phyloP scores from a whole-genome alignment of 352 stramenopile species.

The Pythium guiyangense region DNA sequence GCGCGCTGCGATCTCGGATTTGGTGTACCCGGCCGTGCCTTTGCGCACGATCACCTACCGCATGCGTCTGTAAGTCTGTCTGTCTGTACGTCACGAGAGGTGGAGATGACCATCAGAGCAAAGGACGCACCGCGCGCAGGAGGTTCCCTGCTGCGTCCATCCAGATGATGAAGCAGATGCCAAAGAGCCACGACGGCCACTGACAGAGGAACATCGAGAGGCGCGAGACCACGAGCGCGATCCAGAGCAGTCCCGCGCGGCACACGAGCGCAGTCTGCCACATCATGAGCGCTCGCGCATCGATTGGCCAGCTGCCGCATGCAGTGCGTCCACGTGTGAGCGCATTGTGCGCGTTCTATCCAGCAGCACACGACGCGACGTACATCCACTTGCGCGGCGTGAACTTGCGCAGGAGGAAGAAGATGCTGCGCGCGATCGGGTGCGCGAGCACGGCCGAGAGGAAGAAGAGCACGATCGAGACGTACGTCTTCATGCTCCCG shows the following conservation, averaged over 20 bases:
- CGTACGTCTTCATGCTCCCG: conserved; percentile 50
- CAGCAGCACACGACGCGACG: no score
- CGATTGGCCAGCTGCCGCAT: conserved; percentile 56
- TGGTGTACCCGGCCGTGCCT: conserved; percentile 53
- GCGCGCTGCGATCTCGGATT: conserved; percentile 50
- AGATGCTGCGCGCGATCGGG: conserved; percentile 62
- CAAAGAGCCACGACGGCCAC: conserved; percentile 69
- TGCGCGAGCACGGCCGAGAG: conserved; percentile 66
- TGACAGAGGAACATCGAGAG: conserved; percentile 58
- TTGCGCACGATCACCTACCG: conserved; percentile 51
- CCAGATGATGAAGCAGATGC: conserved; percentile 71
- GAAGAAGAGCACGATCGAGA: conserved; percentile 74
- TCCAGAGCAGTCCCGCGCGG: conserved; percentile 63
- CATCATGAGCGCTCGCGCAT: conserved; percentile 59
- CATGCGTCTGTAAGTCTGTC: background rate
- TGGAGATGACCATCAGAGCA: no score
- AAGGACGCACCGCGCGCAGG: conserved; percentile 32
- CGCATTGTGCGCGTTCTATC: no score
- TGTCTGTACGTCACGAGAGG: no score
- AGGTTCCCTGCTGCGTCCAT: conserved; percentile 63
- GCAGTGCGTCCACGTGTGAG: no score
- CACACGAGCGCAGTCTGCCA: conserved; percentile 72
- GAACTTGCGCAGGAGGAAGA: conserved; percentile 54
- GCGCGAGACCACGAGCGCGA: conserved; percentile 49
- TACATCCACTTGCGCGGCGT: conserved; percentile 56